These are phyloP conservation scores for Termitomyces sp. DNA, from an alignment of 768 basidiomycete species.

Conservation along the genomic window DNA sequence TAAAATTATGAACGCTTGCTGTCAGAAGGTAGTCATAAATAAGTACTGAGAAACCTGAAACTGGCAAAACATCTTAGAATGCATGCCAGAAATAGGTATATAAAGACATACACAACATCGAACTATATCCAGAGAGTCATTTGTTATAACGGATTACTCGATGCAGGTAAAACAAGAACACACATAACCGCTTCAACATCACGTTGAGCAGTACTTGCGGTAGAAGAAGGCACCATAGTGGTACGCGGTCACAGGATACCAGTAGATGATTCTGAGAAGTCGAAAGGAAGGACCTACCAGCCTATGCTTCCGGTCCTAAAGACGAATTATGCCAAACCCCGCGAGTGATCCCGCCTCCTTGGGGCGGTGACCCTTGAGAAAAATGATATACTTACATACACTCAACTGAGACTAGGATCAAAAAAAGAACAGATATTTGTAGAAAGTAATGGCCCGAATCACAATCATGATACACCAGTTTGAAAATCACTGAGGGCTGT, in stretches of 20 bases:
- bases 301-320: neutral
- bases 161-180: neutral
- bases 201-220: neutral
- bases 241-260: neutral
- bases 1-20: neutral
- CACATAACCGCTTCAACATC: conserved; percentile 1
- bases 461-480: no score
- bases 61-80: neutral
- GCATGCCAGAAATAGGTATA: neutral
- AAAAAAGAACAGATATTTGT: no score
- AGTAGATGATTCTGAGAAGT: neutral
- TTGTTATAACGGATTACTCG: neutral
- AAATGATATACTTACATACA: no score
- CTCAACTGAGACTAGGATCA: no score
- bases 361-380: no score
- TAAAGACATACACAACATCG: conserved; percentile 4
- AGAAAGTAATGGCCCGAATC: no score
- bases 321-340: neutral
- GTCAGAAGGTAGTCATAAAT: conserved; percentile 11
- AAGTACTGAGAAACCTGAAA: conserved; percentile 9
- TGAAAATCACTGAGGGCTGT: no score
- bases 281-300: neutral
- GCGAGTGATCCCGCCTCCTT: no score
- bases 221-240: neutral
- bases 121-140: neutral